Percentiles rank a stretch among this genome's conserved stretches.
These are phyloP conservation scores for Tuber magnatum DNA, from an alignment of 495 filamentous ascomycete genomes.

Conservation along the genomic window DNA sequence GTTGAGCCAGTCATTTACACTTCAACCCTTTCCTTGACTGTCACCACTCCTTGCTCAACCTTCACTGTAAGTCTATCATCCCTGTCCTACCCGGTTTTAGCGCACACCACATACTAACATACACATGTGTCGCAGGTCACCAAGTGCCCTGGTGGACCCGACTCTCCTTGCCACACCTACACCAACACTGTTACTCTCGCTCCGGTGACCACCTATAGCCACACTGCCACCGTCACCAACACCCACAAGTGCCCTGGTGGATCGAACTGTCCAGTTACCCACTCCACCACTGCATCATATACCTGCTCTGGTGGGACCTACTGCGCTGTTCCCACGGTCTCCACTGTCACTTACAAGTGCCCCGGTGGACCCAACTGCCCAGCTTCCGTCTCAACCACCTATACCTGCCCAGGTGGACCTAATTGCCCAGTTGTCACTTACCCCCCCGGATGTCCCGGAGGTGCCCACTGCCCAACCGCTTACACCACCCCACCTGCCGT, in stretches of 20 bases:
- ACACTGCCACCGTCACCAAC: slow-evolving; percentile 13
- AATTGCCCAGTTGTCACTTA: slow-evolving; percentile 3
- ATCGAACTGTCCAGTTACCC: slow-evolving; percentile 2
- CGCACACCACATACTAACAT: neutral
- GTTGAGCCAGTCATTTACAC: slow-evolving; percentile 24
- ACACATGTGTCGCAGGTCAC: neutral
- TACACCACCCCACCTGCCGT: neutral
- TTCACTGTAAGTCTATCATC: slow-evolving; percentile 11
- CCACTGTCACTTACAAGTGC: slow-evolving; percentile 10
- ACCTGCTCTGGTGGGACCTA: slow-evolving; percentile 16
- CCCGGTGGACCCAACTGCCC: slow-evolving; percentile 13
- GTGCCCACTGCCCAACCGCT: slow-evolving; percentile 14
- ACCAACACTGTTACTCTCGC: slow-evolving; percentile 27
- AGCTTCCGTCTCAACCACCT: neutral
- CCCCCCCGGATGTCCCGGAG: slow-evolving; percentile 9
- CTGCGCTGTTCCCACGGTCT: slow-evolving; percentile 17
- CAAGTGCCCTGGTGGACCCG: slow-evolving; percentile 20
- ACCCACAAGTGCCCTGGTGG: slow-evolving; percentile 8
- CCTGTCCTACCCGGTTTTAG: neutral
- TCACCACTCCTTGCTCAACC: slow-evolving; percentile 31
- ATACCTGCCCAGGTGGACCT: neutral
- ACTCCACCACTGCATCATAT: neutral
- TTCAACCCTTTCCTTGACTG: slow-evolving; percentile 30
- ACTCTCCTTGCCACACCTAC: slow-evolving; percentile 20
- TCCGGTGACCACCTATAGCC: slow-evolving; percentile 16